A percentile compares a stretch with the other conserved stretches of the same genome.
These are phyloP conservation scores for Stagonosporopsis vannaccii DNA, from an alignment of 2,329 filamentous ascomycete genomes.

Conservation along the genomic window DNA sequence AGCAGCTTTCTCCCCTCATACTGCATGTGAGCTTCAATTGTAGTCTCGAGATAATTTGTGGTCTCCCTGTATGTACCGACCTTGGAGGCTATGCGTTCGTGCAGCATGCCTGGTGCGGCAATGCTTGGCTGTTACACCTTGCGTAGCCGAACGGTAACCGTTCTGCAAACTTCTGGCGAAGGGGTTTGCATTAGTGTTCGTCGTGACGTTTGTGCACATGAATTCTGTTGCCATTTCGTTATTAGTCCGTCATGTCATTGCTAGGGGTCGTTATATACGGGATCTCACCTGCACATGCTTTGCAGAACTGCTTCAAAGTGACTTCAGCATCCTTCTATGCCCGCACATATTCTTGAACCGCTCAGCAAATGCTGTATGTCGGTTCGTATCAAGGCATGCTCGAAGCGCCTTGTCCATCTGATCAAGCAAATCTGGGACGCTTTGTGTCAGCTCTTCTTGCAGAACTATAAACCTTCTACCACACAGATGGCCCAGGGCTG, in stretches of 20 bases:
- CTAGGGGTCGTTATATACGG: background rate
- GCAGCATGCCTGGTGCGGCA: background rate
- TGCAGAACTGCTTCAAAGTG: background rate
- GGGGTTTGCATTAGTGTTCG: background rate
- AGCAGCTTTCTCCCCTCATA: background rate
- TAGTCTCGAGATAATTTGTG: background rate
- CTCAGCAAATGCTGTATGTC: background rate
- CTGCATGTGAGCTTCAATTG: background rate
- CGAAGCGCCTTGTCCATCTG: background rate
- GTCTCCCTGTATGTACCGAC: slow-evolving; percentile 1
- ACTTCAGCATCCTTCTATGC: background rate
- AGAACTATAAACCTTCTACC: background rate
- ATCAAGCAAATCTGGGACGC: background rate
- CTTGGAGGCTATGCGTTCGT: background rate
- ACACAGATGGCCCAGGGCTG: background rate
- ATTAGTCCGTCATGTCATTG: background rate
- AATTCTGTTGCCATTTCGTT: background rate
- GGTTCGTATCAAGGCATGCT: background rate
- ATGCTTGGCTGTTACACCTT: background rate
- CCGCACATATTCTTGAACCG: background rate
- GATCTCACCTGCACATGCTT: background rate
- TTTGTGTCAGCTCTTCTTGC: background rate
- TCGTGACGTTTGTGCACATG: background rate
- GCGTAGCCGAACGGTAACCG: background rate
- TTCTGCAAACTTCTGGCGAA: background rate